Conservation (phyloP, 2,329 filamentous ascomycete genomes). For the Claviceps purpurea region DNA sequence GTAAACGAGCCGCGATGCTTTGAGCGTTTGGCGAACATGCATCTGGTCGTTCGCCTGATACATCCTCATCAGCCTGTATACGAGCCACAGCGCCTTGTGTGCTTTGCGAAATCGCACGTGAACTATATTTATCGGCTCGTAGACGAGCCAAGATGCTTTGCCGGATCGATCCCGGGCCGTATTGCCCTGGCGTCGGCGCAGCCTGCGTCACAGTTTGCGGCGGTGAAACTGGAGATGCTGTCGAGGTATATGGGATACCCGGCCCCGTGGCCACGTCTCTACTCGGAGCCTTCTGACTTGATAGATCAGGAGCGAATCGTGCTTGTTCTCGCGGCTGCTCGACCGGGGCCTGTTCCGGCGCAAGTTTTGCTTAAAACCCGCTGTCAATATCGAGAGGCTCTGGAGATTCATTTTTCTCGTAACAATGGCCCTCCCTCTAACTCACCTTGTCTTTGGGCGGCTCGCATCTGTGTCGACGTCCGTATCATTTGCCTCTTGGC, state of each 20-base stretch:
- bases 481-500: neutral
- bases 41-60: too few relatives aligned
- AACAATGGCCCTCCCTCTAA: neutral
- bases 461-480: neutral
- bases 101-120: neutral
- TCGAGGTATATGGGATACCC: neutral
- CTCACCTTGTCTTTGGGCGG: neutral
- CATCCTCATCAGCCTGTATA: too few relatives aligned
- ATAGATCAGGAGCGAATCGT: neutral
- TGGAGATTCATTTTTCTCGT: too few relatives aligned
- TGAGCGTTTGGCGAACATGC: too few relatives aligned
- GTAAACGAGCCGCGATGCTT: too few relatives aligned
- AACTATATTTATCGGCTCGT: neutral
- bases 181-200: neutral
- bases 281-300: neutral
- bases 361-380: too few relatives aligned
- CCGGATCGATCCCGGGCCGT: neutral
- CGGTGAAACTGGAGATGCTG: neutral
- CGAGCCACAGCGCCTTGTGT: neutral
- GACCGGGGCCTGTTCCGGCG: too few relatives aligned
- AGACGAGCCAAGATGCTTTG: conserved; percentile 5
- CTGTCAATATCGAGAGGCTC: neutral
- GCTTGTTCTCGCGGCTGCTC: neutral
- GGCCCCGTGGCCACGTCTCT: neutral
- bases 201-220: neutral